Percentiles rank a stretch among this genome's conserved stretches.
Conservation (phyloP, 208 protist genomes). For the Leishmania aethiopica region DNA sequence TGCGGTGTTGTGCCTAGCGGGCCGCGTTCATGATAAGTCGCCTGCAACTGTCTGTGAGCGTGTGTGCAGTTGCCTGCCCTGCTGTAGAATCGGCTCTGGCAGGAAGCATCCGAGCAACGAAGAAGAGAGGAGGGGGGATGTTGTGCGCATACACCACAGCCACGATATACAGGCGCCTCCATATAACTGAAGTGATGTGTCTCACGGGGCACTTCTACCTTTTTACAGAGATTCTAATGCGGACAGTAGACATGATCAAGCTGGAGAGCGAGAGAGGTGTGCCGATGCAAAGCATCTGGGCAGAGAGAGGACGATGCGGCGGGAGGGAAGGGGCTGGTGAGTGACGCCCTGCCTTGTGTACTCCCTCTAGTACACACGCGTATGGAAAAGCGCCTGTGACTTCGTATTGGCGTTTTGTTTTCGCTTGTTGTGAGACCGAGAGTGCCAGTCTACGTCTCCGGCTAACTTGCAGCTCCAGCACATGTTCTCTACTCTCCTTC, state of each 20-base stretch:
- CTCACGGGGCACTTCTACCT: not conserved
- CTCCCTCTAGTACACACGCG: not conserved
- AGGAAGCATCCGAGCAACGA: not conserved
- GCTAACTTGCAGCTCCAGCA: not conserved
- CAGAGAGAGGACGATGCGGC: not conserved
- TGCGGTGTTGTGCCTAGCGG: not conserved
- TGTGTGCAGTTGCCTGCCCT: not conserved
- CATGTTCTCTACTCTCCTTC: not conserved
- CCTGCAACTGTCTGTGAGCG: not conserved
- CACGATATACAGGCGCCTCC: not conserved
- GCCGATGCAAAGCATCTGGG: not conserved
- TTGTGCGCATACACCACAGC: not conserved
- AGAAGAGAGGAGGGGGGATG: not conserved
- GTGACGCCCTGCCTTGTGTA: not conserved
- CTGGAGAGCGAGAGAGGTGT: not conserved
- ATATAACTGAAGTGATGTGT: not conserved
- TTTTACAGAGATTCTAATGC: not conserved
- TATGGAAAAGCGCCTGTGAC: not conserved
- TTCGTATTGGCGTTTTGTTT: not conserved
- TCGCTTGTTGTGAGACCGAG: not conserved
- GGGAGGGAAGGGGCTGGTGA: not conserved
- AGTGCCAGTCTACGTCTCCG: not conserved
- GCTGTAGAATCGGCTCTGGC: not conserved
- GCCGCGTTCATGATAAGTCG: not conserved
- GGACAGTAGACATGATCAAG: not conserved